A percentile compares a stretch with the other conserved stretches of the same genome.
These are phyloP conservation scores for Calonectria hongkongensis DNA, from an alignment of 2,329 filamentous ascomycete species.

Conservation along the genomic window DNA sequence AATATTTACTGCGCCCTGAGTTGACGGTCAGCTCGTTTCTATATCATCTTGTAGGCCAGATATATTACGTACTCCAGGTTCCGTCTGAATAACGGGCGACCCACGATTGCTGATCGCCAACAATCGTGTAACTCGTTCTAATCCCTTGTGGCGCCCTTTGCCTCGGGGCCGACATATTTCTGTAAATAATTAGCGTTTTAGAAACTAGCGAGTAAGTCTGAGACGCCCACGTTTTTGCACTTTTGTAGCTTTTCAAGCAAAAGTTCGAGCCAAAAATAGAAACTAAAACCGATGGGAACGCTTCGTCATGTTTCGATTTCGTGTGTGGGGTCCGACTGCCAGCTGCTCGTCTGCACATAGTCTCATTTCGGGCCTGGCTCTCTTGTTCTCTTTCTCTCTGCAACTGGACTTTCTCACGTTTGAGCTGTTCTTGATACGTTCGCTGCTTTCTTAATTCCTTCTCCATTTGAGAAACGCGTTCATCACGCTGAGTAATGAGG, in stretches of 20 bases:
- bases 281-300: constrained; percentile 13
- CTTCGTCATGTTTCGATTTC: not conserved
- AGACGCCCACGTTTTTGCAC: constrained; percentile 7
- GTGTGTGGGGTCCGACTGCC: not conserved
- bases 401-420: not conserved
- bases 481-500: constrained; percentile 33
- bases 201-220: not conserved
- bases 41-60: not conserved
- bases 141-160: not conserved
- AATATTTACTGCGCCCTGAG: not conserved
- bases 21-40: not conserved
- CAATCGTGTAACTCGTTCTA: not conserved
- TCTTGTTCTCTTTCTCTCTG: constrained; percentile 7
- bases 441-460: constrained; percentile 11
- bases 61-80: constrained; percentile 21
- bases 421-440: not conserved
- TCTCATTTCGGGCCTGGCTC: not conserved
- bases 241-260: constrained; percentile 1
- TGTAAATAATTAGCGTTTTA: not conserved
- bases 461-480: constrained; percentile 31
- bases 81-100: constrained; percentile 25
- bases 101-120: constrained; percentile 6
- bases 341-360: not conserved
- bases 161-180: not conserved
- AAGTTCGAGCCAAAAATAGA: constrained; percentile 9